A percentile compares a stretch with the other conserved stretches of the same genome.
Evolutionary conservation across 768 basidiomycete species (phyloP).

Genomic region (Mycena albidolilacea): DNA sequence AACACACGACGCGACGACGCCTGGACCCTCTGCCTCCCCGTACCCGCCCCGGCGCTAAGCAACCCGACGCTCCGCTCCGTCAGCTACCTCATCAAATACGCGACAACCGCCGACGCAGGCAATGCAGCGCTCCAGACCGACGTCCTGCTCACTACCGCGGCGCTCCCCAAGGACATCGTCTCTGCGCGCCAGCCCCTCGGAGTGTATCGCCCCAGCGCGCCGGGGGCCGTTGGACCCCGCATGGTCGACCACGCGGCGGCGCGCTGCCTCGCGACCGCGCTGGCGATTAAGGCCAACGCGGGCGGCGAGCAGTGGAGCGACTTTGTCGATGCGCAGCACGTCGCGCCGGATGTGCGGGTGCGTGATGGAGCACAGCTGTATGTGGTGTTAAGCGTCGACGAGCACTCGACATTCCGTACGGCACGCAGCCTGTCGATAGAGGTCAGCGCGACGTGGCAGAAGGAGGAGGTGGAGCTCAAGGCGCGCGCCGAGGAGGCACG

Average conservation of each 20-base stretch:
- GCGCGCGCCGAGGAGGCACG: conserved; percentile 27
- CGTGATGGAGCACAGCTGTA: conserved; percentile 30
- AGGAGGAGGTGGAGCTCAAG: conserved; percentile 26
- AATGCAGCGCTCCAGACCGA: conserved; percentile 45
- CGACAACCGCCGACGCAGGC: conserved; percentile 40
- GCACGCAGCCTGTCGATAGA: conserved; percentile 38
- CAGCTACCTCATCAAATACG: conserved; percentile 43
- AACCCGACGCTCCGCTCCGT: conserved; percentile 43
- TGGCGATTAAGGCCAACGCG: conserved; percentile 41
- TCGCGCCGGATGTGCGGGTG: conserved; percentile 38
- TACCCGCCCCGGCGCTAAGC: conserved; percentile 19
- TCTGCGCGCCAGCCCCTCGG: not conserved
- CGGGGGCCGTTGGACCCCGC: not conserved
- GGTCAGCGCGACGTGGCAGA: conserved; percentile 40
- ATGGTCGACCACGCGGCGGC: conserved; percentile 37
- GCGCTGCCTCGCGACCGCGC: conserved; percentile 37
- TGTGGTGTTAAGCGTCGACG: conserved; percentile 41
- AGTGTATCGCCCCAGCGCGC: not conserved
- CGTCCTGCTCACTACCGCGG: conserved; percentile 33
- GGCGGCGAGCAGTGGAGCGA: conserved; percentile 43
- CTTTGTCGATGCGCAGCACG: conserved; percentile 37
- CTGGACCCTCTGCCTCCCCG: conserved; percentile 38
- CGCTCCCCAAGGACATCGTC: conserved; percentile 21
- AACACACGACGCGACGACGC: conserved; percentile 20
- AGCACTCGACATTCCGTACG: conserved; percentile 39